These are phyloP conservation scores for Cymbidium sinense DNA, from an alignment of 106 monocot species.

Conservation along the genomic window DNA sequence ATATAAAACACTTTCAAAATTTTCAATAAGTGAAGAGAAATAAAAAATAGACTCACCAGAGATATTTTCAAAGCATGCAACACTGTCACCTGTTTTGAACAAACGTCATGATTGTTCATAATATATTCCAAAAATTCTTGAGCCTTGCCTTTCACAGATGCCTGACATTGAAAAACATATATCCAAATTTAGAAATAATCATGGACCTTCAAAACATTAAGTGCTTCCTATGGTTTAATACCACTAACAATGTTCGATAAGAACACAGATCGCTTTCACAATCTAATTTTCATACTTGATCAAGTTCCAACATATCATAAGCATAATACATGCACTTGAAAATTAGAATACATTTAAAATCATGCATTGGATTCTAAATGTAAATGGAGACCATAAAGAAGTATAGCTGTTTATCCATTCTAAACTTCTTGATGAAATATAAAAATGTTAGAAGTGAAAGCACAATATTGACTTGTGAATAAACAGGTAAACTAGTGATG, in stretches of 20 bases:
- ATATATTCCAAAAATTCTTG: conserved; percentile 52
- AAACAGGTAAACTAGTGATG: background rate
- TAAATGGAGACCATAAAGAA: no score
- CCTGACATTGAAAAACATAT: conserved; percentile 22
- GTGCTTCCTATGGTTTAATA: background rate
- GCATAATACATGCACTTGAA: no score
- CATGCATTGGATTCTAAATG: background rate
- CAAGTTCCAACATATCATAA: no score
- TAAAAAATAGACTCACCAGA: conserved; percentile 36
- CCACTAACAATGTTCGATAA: background rate
- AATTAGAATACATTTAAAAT: background rate
- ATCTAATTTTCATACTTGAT: no score
- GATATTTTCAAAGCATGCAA: conserved; percentile 78
- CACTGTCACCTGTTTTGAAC: conserved; percentile 41
- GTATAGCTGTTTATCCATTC: no score
- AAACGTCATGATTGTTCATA: conserved; percentile 68
- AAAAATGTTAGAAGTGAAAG: background rate
- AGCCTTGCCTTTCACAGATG: conserved; percentile 33
- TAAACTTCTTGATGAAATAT: no score
- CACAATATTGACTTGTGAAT: background rate
- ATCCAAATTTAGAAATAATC: background rate
- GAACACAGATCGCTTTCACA: no score
- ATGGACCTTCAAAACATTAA: background rate
- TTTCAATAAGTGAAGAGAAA: background rate
- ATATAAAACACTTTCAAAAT: background rate